These are phyloP conservation scores for Thielaviopsis populi DNA, from an alignment of 2,329 filamentous ascomycete species.

Conservation along the genomic window DNA sequence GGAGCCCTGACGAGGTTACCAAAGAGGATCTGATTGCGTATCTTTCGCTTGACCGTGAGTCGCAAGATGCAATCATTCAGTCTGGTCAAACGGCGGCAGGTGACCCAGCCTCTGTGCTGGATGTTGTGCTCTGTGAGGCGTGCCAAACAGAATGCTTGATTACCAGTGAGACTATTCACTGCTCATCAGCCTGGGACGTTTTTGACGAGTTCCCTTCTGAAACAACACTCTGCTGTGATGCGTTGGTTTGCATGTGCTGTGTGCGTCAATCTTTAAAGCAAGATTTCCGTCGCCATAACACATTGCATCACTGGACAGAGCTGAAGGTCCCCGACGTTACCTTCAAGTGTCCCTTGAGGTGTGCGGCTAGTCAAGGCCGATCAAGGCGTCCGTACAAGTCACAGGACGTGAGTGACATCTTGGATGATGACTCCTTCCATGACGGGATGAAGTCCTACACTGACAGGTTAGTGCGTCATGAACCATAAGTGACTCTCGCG, in stretches of 20 bases:
- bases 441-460: neutral
- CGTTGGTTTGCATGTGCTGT: neutral
- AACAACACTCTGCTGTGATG: neutral
- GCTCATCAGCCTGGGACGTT: neutral
- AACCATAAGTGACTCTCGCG: neutral
- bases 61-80: neutral
- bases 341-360: neutral
- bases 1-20: neutral
- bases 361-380: neutral
- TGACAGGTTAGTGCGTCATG: neutral
- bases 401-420: neutral
- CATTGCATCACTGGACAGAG: neutral
- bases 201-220: neutral
- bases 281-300: neutral
- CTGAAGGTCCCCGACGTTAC: neutral
- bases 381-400: neutral
- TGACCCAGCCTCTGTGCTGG: neutral
- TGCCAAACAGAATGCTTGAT: neutral
- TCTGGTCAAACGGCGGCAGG: neutral
- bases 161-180: neutral
- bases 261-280: neutral
- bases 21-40: neutral
- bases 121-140: neutral
- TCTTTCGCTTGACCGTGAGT: neutral
- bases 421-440: neutral